Conservation (phyloP, 257 asterid genomes). For the Solanum pinnatisectum region DNA sequence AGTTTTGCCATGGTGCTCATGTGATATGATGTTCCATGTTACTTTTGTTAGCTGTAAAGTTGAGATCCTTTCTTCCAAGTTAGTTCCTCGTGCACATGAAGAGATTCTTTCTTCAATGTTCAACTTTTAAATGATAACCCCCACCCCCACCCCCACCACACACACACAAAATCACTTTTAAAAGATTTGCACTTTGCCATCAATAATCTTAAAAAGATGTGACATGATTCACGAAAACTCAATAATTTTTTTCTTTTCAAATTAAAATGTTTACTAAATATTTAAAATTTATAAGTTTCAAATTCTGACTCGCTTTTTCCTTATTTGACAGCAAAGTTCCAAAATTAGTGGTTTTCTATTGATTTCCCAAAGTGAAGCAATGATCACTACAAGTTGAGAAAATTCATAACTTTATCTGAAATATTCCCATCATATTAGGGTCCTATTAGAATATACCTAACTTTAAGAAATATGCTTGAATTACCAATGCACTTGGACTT, state of each 20-base stretch:
- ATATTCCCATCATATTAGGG: neutral
- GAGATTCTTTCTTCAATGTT: conserved; percentile 4
- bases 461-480: neutral
- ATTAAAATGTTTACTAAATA: no score
- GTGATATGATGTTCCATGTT: neutral
- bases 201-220: neutral
- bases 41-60: conserved; percentile 16
- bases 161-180: neutral
- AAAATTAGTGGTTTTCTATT: neutral
- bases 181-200: neutral
- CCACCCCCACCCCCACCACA: neutral
- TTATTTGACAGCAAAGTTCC: neutral
- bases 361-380: neutral
- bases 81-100: conserved; percentile 5
- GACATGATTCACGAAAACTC: no score
- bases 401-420: neutral
- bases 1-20: neutral
- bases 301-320: neutral
- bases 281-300: neutral
- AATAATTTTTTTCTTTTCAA: fast-evolving
- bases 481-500: neutral
- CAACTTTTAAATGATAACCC: neutral
- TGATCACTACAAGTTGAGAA: neutral
- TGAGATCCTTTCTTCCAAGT: neutral
- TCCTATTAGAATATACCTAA: neutral